phyloP scores from a whole-genome alignment of 164 flowering plant species.

The Liriodendron chinense region DNA sequence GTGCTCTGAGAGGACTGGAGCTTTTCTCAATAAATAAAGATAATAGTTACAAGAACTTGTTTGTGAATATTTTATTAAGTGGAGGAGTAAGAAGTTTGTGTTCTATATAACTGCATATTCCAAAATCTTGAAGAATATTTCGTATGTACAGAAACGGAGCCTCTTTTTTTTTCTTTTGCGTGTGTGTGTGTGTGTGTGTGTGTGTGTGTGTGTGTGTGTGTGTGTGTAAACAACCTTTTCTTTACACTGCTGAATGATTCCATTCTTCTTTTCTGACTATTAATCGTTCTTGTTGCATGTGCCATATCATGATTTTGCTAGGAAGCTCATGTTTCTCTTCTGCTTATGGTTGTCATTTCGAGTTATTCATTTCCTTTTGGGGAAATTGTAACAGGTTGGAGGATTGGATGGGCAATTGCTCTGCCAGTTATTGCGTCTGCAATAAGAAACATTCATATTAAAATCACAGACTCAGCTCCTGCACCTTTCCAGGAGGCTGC shows the following conservation, averaged over 20 bases:
- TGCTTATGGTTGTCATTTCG: not conserved
- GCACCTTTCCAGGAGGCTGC: conserved; percentile 93
- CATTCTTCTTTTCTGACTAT: not conserved
- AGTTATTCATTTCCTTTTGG: conserved; percentile 1
- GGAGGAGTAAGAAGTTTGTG: too few species aligned
- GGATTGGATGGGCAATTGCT: conserved; percentile 90
- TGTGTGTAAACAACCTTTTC: too few species aligned
- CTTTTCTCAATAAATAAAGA: too few species aligned
- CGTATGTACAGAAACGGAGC: not conserved
- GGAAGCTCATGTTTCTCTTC: not conserved
- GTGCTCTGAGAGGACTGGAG: too few species aligned
- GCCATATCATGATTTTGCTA: not conserved
- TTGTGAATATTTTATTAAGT: too few species aligned
- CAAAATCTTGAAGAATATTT: too few species aligned
- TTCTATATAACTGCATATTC: too few species aligned
- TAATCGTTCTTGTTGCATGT: not conserved
- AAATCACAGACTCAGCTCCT: conserved; percentile 79
- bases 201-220: not conserved
- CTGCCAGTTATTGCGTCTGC: conserved; percentile 65
- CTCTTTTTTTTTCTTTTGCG: not conserved
- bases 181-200: not conserved
- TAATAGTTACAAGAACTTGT: too few species aligned
- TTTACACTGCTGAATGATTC: not conserved
- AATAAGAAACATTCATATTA: conserved; percentile 68
- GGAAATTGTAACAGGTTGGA: conserved; percentile 61